Percentiles rank a stretch among this genome's conserved stretches.
These are phyloP conservation scores for Lactifluus rugatus DNA, from an alignment of 768 basidiomycete genomes.

Conservation along the genomic window DNA sequence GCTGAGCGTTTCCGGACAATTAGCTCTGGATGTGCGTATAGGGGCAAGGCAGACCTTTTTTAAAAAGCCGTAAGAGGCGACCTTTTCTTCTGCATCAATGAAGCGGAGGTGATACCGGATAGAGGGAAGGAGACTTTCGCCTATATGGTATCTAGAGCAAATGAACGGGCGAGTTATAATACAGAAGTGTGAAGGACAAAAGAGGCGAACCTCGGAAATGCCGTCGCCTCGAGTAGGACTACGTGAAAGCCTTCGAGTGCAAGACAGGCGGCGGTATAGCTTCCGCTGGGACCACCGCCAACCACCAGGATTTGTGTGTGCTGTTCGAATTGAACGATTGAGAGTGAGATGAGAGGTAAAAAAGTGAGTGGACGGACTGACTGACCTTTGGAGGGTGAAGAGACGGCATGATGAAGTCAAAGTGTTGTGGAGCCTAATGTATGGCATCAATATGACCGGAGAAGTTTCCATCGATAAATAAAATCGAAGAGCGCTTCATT, in stretches of 20 bases:
- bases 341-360: not conserved
- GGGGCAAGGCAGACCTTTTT: slow-evolving; percentile 31
- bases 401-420: not conserved
- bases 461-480: not conserved
- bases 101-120: slow-evolving; percentile 43
- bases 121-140: slow-evolving; percentile 42
- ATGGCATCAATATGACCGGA: too few species aligned
- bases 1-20: slow-evolving; percentile 28
- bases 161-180: not conserved
- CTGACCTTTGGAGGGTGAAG: slow-evolving; percentile 7
- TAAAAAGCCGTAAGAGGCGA: slow-evolving; percentile 36
- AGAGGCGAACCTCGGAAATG: slow-evolving; percentile 41
- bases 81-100: slow-evolving; percentile 39
- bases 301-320: slow-evolving; percentile 37
- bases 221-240: slow-evolving; percentile 42
- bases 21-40: not conserved
- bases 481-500: not conserved
- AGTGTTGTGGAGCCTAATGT: too few species aligned
- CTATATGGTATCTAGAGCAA: slow-evolving; percentile 35
- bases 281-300: slow-evolving; percentile 53
- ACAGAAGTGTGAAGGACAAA: not conserved
- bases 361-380: not conserved
- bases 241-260: slow-evolving; percentile 52
- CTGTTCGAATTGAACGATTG: slow-evolving; percentile 8
- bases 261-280: slow-evolving; percentile 44